Base-by-base conservation (phyloP, 2,329 filamentous ascomycete genomes). In the Botryotinia convoluta region DNA sequence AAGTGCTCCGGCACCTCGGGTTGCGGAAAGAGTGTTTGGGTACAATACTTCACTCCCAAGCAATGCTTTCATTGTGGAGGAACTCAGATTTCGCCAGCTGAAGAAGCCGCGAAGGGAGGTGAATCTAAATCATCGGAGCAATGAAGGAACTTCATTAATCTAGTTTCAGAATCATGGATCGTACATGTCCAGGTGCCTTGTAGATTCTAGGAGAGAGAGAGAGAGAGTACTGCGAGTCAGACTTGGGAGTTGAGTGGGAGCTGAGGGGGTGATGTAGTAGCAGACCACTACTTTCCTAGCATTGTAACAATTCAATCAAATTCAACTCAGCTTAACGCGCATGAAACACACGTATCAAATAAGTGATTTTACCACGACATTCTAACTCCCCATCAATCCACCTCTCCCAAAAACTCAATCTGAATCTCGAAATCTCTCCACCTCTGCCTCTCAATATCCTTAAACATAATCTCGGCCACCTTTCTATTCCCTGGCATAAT, bases 391-490 rank as follows among this genome's bases (percentile, higher is more conserved):
- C 14, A 51, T 54, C 45, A 37, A 39, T 51, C 8, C 3, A 45
- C 57, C 68, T 29, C 42, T 12, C 59, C 57, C 16, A 35, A 35
- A 39, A 71, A 63, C 42, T 63, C 54, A 4, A 71, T 26, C 5
- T 37, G 14, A 63, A 63, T 7, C 26, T 71, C 57, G 14, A 71
- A 63, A 71, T 48, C 51, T 32, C 29, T 63, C 68, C 57, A 71
- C 22, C 57, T 71, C 16, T 22, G 37, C 12, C 51, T 48, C 6
- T 48, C 68, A 62, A 63, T 48, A 29, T 48, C 57, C 22, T 48
- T 39, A 29, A 71, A 71, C 57, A 71, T 35, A n/a, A 71, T 16
- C 0, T 63, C 68, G 2, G 29, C 57, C 3, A 71, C 42, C 54
- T 51, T 62, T n/a, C 26, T 62, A 37, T n/a, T n/a, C 39, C 54